Base-by-base conservation (phyloP, 108 stramenopile genomes). In the Mayamaea pseudoterrestris region DNA sequence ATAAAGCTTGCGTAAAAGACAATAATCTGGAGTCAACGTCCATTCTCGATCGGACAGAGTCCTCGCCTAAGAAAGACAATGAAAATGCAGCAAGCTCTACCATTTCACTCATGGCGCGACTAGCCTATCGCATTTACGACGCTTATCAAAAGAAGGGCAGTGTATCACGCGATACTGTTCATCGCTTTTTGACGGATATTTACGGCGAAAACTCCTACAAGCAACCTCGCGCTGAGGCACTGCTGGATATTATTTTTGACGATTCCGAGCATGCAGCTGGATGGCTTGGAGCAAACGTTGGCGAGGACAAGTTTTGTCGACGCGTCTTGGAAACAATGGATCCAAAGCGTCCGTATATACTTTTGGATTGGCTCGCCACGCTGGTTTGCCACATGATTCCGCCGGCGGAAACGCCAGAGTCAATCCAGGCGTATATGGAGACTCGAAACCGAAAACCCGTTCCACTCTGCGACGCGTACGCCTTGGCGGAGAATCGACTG, bases 161-260 rank as follows among this genome's bases (percentile, higher is more conserved):
- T 6, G 41, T 90, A 18, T 56, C 63, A 14, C 47, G 87, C 28
- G 87, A 90, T 54, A 90, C 83, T 23, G 27, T 90, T 2, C 87
- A 84, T 52, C 66, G 83, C 39, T 90, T 84, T 61, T 47, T 90
- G 30, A 66, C 74, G 12, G 87, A 90, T 34, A 63, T 90, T 20
- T 65, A 90, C 27, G 87, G 87, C 26, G 87, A 90, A 41, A 79
- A 82, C 23, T 76, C 73, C 25, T 78, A 67, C 58, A 79, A 84
- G 46, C 50, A 61, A 30, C 42, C 61, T 0, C 40, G 45, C 0
- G 61, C 71, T 23, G 51, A 54, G 47, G 40, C 48, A 14, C 37
- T 69, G 24, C 49, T 90, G 48, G 75, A 77, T 42, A 41, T 50
- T 26, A 50, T 90, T 36, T 90, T 84, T 53, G 35, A 32, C 27